Conservation (phyloP, 495 filamentous ascomycete genomes). For the Viridothelium virens region DNA sequence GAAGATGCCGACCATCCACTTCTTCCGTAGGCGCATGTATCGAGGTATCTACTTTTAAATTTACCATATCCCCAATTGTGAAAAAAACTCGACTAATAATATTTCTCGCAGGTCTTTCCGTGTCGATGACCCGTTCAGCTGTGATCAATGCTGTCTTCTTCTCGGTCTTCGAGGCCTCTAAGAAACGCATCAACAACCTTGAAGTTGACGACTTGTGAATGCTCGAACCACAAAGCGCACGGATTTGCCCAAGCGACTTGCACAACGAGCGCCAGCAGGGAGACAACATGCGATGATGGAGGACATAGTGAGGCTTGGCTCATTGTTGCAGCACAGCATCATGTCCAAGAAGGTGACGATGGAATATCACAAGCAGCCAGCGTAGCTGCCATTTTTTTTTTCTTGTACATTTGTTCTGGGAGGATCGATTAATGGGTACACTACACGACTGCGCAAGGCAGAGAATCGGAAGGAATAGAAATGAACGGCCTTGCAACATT, state of each 20-base stretch:
- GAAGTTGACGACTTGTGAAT: constrained; percentile 31
- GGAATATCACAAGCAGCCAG: neutral
- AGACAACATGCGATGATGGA: neutral
- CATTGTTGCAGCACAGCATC: neutral
- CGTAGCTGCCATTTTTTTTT: neutral
- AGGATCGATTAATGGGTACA: neutral
- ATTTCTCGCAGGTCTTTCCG: constrained; percentile 52
- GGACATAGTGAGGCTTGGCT: neutral
- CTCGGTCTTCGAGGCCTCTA: constrained; percentile 66
- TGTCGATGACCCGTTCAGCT: constrained; percentile 71
- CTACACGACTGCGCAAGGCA: constrained; percentile 1
- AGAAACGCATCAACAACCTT: constrained; percentile 58
- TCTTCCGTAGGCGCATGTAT: constrained; percentile 68
- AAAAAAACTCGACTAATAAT: neutral
- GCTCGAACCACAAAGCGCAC: neutral
- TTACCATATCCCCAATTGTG: neutral
- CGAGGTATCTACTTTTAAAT: constrained; percentile 32
- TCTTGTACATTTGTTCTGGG: constrained; percentile 4
- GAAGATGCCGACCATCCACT: constrained; percentile 58
- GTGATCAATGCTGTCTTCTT: constrained; percentile 71
- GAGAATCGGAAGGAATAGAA: neutral
- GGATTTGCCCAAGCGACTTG: neutral
- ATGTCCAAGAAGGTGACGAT: neutral
- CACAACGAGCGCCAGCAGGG: neutral
- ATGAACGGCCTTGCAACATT: constrained; percentile 6